phyloP scores from a whole-genome alignment of 139 green algal species.

The Volvox reticuliferus region DNA sequence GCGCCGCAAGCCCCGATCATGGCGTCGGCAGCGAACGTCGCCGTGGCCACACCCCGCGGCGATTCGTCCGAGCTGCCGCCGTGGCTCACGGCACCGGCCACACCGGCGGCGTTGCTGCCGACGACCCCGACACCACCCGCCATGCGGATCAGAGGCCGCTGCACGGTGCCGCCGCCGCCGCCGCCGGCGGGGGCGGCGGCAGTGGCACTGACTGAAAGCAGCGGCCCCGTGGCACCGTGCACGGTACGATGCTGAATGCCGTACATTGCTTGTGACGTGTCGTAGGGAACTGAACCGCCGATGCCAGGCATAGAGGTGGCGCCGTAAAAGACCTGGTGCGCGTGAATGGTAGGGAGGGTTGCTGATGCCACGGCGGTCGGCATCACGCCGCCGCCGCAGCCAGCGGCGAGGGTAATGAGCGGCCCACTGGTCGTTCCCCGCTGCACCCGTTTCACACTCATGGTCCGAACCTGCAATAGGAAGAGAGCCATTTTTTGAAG shows the following conservation, averaged over 20 bases:
- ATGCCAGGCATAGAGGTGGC: neutral
- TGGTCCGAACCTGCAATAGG: neutral
- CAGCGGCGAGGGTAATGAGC: neutral
- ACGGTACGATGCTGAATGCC: neutral
- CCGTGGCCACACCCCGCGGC: neutral
- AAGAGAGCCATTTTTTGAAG: too few relatives aligned
- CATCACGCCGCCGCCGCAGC: neutral
- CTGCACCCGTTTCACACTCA: slow-evolving; percentile 44
- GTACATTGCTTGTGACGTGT: neutral
- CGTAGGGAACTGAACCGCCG: neutral
- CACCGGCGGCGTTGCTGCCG: neutral
- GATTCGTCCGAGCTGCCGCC: slow-evolving; percentile 1
- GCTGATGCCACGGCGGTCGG: neutral
- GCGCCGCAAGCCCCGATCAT: neutral
- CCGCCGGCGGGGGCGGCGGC: neutral
- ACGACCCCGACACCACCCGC: neutral
- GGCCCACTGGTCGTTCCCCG: neutral
- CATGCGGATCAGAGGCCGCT: neutral
- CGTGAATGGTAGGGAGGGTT: neutral
- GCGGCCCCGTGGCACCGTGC: neutral
- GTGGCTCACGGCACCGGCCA: neutral
- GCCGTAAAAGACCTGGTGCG: neutral
- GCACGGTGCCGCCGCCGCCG: neutral
- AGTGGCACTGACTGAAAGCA: neutral
- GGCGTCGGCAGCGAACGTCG: neutral